Base-by-base conservation (phyloP, 2,329 filamentous ascomycete species). In the Colletotrichum sp. region DNA sequence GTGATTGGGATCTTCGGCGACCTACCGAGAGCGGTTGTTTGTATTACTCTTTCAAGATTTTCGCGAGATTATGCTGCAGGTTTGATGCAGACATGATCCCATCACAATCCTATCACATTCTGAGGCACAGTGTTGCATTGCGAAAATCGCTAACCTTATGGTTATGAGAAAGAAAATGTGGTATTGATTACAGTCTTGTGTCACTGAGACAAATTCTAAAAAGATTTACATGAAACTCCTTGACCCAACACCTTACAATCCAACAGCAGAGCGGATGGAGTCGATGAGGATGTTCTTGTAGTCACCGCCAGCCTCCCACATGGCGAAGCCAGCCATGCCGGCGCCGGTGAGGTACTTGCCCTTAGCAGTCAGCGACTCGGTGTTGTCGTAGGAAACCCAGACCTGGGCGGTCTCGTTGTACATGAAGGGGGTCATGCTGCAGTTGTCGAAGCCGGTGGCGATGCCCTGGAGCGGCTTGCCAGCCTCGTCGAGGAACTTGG, bases 311-410 rank as follows among this genome's bases (percentile, higher is more conserved):
- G 74, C 49, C 70, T 76, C 74, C 34, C 34, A 76, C 64, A 76
- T 36, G 59, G 74, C 64, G 28, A 76, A 76, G 6, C 74, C 74
- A 13, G 74, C 74, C 32, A 76, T 18, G 16, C 68, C 65, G 32
- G 65, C 32, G n/a, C 34, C 30, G 5, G 26, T 65, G 34, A 76
- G 44, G 49, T 74, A 76, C 15, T 69, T 55, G 74, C 74, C 74
- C 74, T 76, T 76, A 18, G 49, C 70, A 4, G 28, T 52, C n/a
- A 76, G 18, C 1, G 74, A 76, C 59, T 76, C 12, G 8, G 62
- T 36, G 30, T 76, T 34, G 59, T 76, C 74, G 65, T 76, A 76
- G n/a, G 74, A 76, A 39, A 76, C 74, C 74, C 74, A 76, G 59
- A 76, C 28, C 34, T 76, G 74, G 6, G 49, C 59, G 1, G 64